phyloP scores from a whole-genome alignment of 202 grass and related monocot species.

The Setaria italica region DNA sequence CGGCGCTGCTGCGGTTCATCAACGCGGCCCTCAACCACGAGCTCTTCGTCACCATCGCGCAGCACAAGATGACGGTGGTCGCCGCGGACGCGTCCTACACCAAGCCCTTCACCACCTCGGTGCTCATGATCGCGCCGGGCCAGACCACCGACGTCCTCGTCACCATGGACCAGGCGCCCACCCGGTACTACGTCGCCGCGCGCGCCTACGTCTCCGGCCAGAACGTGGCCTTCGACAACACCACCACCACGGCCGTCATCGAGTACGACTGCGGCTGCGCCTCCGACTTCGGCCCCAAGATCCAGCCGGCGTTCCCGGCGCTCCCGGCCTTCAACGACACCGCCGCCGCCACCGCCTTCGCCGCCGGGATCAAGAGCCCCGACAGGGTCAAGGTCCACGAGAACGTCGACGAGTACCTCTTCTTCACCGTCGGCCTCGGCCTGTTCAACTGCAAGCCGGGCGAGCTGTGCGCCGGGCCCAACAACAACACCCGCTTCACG shows the following conservation, averaged over 20 bases:
- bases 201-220: conserved; percentile 53
- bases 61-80: conserved; percentile 79
- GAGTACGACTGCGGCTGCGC: conserved; percentile 79
- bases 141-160: conserved; percentile 87
- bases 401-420: conserved; percentile 73
- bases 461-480: conserved; percentile 59
- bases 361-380: conserved; percentile 62
- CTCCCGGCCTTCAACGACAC: conserved; percentile 88
- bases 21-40: conserved; percentile 80
- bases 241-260: conserved; percentile 76
- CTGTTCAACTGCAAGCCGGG: conserved; percentile 60
- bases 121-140: conserved; percentile 70
- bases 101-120: conserved; percentile 72
- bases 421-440: conserved; percentile 76
- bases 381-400: conserved; percentile 51
- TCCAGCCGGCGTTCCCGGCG: conserved; percentile 57
- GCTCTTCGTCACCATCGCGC: conserved; percentile 73
- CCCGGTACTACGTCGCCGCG: conserved; percentile 75
- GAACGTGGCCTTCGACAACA: conserved; percentile 70
- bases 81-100: conserved; percentile 71
- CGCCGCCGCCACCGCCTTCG: conserved; percentile 56
- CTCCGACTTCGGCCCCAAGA: conserved; percentile 44
- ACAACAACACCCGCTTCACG: conserved; percentile 70
- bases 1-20: conserved; percentile 76
- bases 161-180: conserved; percentile 71